phyloP scores from a whole-genome alignment of 495 filamentous ascomycete genomes.

The Penicillium roqueforti region DNA sequence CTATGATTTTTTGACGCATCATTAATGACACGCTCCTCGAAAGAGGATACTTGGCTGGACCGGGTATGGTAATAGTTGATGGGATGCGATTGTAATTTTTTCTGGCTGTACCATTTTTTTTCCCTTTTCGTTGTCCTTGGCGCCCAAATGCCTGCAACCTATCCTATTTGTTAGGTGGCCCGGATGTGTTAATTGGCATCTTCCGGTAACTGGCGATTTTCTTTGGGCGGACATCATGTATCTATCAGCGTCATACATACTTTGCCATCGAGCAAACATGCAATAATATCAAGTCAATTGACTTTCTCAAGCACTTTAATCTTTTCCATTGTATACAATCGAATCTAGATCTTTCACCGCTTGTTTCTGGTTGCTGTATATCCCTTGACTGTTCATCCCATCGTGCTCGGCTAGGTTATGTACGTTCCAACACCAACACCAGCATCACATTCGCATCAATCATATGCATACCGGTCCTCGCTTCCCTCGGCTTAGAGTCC shows the following conservation, averaged over 20 bases:
- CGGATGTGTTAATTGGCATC: neutral
- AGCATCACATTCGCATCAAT: neutral
- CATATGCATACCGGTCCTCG: neutral
- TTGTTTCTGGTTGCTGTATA: neutral
- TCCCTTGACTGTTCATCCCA: neutral
- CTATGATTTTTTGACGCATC: constrained; percentile 13
- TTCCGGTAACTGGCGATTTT: neutral
- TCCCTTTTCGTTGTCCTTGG: neutral
- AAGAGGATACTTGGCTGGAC: constrained; percentile 27
- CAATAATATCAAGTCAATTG: neutral
- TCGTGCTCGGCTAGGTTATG: too few species aligned
- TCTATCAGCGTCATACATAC: constrained; percentile 3
- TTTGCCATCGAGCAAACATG: neutral
- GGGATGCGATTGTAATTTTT: constrained; percentile 3
- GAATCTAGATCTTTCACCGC: neutral
- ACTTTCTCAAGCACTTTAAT: neutral
- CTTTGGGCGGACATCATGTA: neutral
- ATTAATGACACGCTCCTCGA: constrained; percentile 20
- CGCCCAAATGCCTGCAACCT: neutral
- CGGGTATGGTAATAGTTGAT: constrained; percentile 18
- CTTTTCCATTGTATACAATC: neutral
- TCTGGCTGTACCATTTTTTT: constrained; percentile 19
- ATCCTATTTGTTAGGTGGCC: neutral
- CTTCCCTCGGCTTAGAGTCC: neutral
- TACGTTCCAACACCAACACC: too few species aligned